Evolutionary conservation across 208 protist species (phyloP), one percentile per base, ranked within the genome.

Genomic region (Angomonas deanei): DNA sequence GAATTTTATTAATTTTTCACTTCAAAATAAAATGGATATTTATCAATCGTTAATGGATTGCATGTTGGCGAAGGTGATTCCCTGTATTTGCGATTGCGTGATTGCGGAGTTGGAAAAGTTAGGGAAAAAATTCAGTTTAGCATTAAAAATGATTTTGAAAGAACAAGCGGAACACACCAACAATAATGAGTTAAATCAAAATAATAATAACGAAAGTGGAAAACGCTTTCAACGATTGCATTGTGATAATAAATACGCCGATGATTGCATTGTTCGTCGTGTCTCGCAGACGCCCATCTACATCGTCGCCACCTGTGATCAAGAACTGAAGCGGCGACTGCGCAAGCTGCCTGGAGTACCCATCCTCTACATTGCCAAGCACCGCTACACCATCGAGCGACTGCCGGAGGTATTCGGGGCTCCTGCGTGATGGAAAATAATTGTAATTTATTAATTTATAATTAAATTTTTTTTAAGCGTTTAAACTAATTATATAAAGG

Each of bases 1-100:
- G 1, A 99, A 99, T 92, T 99, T 99, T 74, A 99, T 99, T 72
- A 99, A 99, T 84, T 99, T 99, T 70, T 98, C 97, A n/a, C 99
- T 99, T 76, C 96, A 99, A 66, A 99, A 99, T 80, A 99, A 99
- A 74, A 93, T 99, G 23, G 98, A 99, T 65, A 97, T 99, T 56
- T 85, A 99, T 23, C 82, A 98, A 50, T 85, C 85, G 0, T 78
- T 98, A 23, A 99, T 99, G 98, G 98, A 99, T 78, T 99, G 98
- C 78, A 80, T 99, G 30, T 94, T 98, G 33, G 98, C 98, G 24
- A 99, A 99, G 75, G 98, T 94, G 26, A 96, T 98, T 39, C 93
- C 96, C 8, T 99, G 88, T 80, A 97, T 99, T 34, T 99, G 98
- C 48, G 97, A 99, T 74, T 99, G 98, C 74, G 98, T 99, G 32